These are phyloP conservation scores for Chenopodium quinoa DNA, from an alignment of 148 eudicot genomes.

Conservation along the genomic window DNA sequence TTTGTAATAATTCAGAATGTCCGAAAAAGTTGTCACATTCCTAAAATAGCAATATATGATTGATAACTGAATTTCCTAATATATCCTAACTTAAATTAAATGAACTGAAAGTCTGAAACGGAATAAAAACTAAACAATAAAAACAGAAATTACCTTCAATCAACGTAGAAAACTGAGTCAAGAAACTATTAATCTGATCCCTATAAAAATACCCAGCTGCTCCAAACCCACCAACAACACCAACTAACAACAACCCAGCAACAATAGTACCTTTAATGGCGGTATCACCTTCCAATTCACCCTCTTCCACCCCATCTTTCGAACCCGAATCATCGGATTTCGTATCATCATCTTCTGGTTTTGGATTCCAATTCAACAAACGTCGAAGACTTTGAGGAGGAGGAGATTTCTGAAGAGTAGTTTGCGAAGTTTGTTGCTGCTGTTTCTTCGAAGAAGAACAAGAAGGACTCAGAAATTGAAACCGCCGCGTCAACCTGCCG, in stretches of 20 bases:
- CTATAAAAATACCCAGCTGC: constrained; percentile 72
- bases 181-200: constrained; percentile 78
- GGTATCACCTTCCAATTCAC: constrained; percentile 42
- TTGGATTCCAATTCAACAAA: constrained; percentile 49
- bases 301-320: constrained; percentile 16
- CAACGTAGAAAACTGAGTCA: constrained; percentile 71
- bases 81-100: too few species aligned
- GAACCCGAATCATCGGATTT: constrained; percentile 1
- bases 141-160: constrained; percentile 65
- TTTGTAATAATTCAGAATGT: too few species aligned
- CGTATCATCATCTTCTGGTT: constrained; percentile 28
- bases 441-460: constrained; percentile 69
- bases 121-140: neutral
- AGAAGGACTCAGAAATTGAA: constrained; percentile 54
- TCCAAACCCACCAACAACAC: constrained; percentile 86
- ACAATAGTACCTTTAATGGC: constrained; percentile 80
- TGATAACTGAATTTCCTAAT: too few species aligned
- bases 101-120: neutral
- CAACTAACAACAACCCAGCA: constrained; percentile 82
- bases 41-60: neutral
- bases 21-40: neutral
- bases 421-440: constrained; percentile 27
- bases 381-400: constrained; percentile 46
- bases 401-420: constrained; percentile 49
- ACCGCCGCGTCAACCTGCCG: neutral